Conservation (phyloP, 148 eudicot genomes). For the Vaccinium vitisidaea region DNA sequence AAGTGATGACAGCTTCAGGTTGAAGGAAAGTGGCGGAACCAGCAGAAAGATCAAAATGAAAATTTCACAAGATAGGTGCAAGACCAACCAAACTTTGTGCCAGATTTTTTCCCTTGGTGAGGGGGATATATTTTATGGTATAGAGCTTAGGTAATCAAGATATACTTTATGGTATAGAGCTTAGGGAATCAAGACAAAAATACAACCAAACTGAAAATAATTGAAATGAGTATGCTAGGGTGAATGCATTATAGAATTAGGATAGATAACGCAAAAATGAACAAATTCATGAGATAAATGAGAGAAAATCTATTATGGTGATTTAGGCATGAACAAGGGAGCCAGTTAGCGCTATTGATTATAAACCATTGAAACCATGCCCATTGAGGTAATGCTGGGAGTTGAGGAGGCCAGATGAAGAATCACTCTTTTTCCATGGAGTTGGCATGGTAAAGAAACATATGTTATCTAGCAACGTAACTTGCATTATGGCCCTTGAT, state of each 20-base stretch:
- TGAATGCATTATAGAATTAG: too few species aligned
- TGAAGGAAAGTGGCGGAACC: constrained; percentile 36
- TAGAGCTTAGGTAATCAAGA: not conserved
- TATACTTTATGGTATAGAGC: not conserved
- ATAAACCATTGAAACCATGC: too few species aligned
- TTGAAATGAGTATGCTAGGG: too few species aligned
- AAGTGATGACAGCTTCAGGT: constrained; percentile 26
- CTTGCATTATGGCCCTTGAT: not conserved
- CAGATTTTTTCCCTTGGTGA: too few species aligned
- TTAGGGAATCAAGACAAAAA: not conserved
- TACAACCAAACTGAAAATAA: not conserved
- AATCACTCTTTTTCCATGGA: not conserved
- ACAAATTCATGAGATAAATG: not conserved
- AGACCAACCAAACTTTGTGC: not conserved
- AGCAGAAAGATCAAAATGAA: constrained; percentile 19
- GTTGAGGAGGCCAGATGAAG: not conserved
- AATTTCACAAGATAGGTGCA: not conserved
- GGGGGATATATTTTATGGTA: too few species aligned
- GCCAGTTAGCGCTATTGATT: too few species aligned
- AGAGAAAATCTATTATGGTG: not conserved
- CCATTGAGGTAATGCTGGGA: too few species aligned
- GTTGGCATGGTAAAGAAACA: not conserved
- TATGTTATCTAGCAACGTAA: not conserved
- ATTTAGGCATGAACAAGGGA: too few species aligned
- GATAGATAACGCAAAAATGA: not conserved